Evolutionary conservation across 2,329 filamentous ascomycete genomes (phyloP).

Genomic region (Tolypocladium album): DNA sequence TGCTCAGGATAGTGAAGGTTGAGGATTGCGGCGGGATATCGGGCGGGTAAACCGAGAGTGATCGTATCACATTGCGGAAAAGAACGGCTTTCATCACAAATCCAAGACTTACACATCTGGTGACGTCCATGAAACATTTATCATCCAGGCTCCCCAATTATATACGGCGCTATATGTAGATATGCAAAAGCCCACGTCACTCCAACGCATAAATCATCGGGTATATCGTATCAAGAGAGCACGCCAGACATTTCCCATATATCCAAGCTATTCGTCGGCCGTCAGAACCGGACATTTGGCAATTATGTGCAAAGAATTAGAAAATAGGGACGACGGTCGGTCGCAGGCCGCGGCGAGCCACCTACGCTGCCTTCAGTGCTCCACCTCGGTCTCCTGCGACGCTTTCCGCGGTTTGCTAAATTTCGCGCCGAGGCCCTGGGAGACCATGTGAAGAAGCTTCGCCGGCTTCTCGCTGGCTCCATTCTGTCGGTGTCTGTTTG

Average conservation of each 20-base stretch:
- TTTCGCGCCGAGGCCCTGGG: conserved; percentile 14
- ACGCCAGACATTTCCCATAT: conserved; percentile 1
- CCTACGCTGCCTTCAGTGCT: conserved; percentile 15
- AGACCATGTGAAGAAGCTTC: conserved; percentile 13
- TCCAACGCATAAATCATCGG: not conserved
- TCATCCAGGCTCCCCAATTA: not conserved
- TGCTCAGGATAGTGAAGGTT: not conserved
- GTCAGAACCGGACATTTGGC: no score
- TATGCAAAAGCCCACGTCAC: not conserved
- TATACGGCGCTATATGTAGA: not conserved
- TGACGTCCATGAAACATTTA: not conserved
- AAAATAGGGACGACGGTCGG: not conserved
- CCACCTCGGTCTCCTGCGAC: conserved; percentile 17
- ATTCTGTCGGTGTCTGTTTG: conserved; percentile 7
- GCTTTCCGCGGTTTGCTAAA: conserved; percentile 14
- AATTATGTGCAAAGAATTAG: not conserved
- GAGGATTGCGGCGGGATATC: no score
- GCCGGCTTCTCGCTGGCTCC: conserved; percentile 8
- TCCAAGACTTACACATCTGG: no score
- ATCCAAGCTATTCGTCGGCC: not conserved
- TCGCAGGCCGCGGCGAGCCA: conserved; percentile 3
- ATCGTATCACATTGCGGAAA: no score
- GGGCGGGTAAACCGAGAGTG: no score
- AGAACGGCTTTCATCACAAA: not conserved
- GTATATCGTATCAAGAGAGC: conserved; percentile 4